Conservation (phyloP, 805 yeast genomes). For the Lipomyces chichibuensis region DNA sequence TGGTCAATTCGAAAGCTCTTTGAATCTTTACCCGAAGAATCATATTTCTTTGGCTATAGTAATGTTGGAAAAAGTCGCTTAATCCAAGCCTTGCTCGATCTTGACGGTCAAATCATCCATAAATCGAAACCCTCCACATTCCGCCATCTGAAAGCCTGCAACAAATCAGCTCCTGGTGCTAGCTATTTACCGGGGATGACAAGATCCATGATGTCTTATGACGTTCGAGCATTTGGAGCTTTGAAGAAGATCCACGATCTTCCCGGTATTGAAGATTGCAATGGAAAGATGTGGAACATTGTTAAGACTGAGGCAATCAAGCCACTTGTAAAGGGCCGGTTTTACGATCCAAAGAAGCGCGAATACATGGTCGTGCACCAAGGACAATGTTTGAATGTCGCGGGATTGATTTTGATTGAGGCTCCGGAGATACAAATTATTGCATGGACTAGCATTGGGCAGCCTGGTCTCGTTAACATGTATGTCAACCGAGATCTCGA, state of each 20-base stretch:
- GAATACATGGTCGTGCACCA: constrained; percentile 35
- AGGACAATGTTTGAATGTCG: constrained; percentile 40
- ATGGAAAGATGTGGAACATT: constrained; percentile 34
- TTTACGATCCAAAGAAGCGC: constrained; percentile 32
- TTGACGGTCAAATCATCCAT: constrained; percentile 49
- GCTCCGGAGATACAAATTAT: constrained; percentile 38
- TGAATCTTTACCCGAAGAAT: constrained; percentile 43
- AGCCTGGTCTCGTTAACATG: constrained; percentile 31
- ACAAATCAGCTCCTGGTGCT: constrained; percentile 48
- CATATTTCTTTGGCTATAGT: constrained; percentile 74
- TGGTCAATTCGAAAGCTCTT: constrained; percentile 57
- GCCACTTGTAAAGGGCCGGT: constrained; percentile 21
- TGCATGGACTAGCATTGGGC: constrained; percentile 42
- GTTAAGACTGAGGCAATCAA: constrained; percentile 36
- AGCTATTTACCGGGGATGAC: constrained; percentile 69
- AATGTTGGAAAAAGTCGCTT: constrained; percentile 87
- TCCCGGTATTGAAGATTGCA: constrained; percentile 42
- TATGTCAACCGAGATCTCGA: constrained; percentile 37
- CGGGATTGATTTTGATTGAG: constrained; percentile 43
- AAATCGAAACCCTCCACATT: not conserved
- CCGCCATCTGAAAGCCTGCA: constrained; percentile 23
- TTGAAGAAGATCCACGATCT: constrained; percentile 38
- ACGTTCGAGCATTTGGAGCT: constrained; percentile 42
- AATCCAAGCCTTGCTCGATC: constrained; percentile 68
- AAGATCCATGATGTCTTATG: constrained; percentile 52